Evolutionary conservation across 352 stramenopile species (phyloP).

Genomic region (Phytophthora quininea): DNA sequence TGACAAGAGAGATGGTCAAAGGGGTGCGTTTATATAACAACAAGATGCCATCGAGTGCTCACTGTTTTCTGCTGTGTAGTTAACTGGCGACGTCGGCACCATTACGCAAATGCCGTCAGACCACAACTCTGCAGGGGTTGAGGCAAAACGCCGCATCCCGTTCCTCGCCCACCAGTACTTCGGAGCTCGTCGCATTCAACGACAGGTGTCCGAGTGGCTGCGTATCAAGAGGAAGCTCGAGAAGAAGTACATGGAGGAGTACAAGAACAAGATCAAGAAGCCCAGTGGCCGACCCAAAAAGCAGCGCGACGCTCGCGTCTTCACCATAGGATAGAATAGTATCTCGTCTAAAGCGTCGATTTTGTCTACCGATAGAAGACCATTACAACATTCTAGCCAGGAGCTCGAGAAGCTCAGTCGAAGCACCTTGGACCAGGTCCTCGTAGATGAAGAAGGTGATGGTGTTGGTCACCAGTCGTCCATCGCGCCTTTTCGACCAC

Average conservation of each 20-base stretch:
- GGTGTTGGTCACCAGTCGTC: too few relatives aligned
- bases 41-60: background rate
- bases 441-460: too few relatives aligned
- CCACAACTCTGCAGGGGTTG: constrained; percentile 26
- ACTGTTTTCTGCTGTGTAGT: background rate
- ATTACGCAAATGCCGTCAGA: constrained; percentile 38
- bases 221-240: constrained; percentile 63
- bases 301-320: constrained; percentile 58
- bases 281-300: constrained; percentile 64
- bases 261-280: constrained; percentile 84
- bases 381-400: too few relatives aligned
- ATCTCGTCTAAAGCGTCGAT: too few relatives aligned
- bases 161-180: constrained; percentile 76
- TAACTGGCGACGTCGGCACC: constrained; percentile 36
- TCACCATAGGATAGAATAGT: constrained; percentile 58
- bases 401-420: too few relatives aligned
- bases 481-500: too few relatives aligned
- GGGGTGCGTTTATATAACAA: constrained; percentile 40
- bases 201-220: constrained; percentile 54
- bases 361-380: too few relatives aligned
- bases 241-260: constrained; percentile 68
- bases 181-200: constrained; percentile 59
- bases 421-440: too few relatives aligned
- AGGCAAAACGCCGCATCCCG: constrained; percentile 40
- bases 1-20: constrained; percentile 80